Conservation (phyloP, 257 asterid species). For the Paulownia fortunei region DNA sequence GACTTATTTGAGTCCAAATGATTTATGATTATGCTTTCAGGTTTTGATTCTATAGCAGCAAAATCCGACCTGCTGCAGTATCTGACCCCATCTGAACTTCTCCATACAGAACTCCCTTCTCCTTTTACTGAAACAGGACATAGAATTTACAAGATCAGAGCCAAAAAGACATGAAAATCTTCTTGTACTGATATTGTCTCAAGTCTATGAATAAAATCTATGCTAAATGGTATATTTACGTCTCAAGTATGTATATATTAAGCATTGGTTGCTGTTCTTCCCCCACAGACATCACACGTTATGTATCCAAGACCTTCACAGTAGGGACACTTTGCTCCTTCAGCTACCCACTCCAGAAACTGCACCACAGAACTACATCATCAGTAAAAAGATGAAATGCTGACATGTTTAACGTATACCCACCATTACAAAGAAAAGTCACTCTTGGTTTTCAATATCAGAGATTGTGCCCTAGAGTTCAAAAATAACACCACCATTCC, state of each 20-base stretch:
- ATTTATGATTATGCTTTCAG: neutral
- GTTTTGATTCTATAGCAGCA: neutral
- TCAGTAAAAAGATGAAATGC: neutral
- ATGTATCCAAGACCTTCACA: slow-evolving; percentile 79
- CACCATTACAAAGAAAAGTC: neutral
- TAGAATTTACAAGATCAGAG: neutral
- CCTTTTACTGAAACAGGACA: slow-evolving; percentile 6
- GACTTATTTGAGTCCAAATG: neutral
- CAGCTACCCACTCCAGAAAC: slow-evolving; percentile 95
- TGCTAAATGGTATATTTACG: neutral
- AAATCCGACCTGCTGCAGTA: neutral
- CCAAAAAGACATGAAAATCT: neutral
- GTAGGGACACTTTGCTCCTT: slow-evolving; percentile 82
- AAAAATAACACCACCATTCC: neutral
- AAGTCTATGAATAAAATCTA: neutral
- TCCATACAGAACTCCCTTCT: neutral
- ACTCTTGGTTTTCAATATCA: neutral
- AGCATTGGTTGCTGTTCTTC: slow-evolving; percentile 29
- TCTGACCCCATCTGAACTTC: neutral
- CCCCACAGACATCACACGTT: slow-evolving; percentile 73
- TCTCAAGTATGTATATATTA: neutral
- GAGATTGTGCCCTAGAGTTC: neutral
- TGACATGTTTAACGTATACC: neutral
- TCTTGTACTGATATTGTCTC: neutral
- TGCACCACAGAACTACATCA: slow-evolving; percentile 43